Conservation (phyloP, 805 yeast genomes). For the Kodamaea kaohsiungensis region DNA sequence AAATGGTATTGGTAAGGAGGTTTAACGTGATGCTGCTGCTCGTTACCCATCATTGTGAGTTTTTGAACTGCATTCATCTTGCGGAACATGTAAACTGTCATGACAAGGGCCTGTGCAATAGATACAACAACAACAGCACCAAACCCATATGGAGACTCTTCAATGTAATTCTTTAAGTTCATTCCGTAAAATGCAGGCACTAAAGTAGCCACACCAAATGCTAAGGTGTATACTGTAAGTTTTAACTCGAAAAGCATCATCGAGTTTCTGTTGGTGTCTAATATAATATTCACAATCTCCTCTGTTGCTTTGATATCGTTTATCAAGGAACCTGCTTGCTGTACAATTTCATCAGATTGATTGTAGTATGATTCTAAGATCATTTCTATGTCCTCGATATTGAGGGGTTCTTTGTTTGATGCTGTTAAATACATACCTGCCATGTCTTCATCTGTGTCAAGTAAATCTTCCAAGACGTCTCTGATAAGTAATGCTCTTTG, state of each 20-base stretch:
- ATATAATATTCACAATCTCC: constrained; percentile 86
- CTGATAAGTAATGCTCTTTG: constrained; percentile 76
- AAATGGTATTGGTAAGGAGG: background rate
- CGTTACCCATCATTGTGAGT: constrained; percentile 55
- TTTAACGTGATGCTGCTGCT: background rate
- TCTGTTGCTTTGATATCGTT: constrained; percentile 88
- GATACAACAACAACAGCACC: constrained; percentile 55
- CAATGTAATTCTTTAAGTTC: constrained; percentile 78
- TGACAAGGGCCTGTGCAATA: constrained; percentile 50
- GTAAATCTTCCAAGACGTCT: constrained; percentile 76
- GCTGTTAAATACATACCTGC: constrained; percentile 71
- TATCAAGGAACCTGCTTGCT: constrained; percentile 79
- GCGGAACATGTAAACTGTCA: constrained; percentile 58
- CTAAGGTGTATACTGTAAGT: constrained; percentile 79
- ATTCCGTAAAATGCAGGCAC: constrained; percentile 89
- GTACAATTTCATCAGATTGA: constrained; percentile 92
- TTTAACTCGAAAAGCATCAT: constrained; percentile 84
- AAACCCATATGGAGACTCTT: constrained; percentile 66
- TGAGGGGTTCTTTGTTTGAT: constrained; percentile 25
- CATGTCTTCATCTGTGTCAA: constrained; percentile 86
- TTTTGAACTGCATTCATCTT: constrained; percentile 63
- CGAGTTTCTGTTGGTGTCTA: constrained; percentile 89
- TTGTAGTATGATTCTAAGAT: constrained; percentile 84
- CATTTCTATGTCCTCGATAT: constrained; percentile 80
- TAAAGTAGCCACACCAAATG: constrained; percentile 81